phyloP scores from a whole-genome alignment of 2,329 filamentous ascomycete genomes.

The Penicillium sp. region DNA sequence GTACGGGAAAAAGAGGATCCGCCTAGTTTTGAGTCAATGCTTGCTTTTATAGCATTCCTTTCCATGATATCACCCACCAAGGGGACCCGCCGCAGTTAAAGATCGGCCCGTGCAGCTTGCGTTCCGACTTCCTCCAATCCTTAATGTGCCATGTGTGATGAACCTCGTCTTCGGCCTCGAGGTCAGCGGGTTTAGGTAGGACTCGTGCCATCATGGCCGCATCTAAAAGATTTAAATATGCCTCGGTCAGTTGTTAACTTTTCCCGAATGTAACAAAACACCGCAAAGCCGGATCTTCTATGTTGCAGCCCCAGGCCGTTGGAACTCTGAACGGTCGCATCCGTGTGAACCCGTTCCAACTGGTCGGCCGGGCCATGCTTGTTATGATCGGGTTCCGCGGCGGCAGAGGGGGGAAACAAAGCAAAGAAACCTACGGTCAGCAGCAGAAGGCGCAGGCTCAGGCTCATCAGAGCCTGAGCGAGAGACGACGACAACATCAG shows the following conservation, averaged over 20 bases:
- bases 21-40: slow-evolving; percentile 57
- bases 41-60: neutral
- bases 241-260: slow-evolving; percentile 9
- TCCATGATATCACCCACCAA: slow-evolving; percentile 61
- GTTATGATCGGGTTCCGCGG: neutral
- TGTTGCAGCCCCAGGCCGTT: neutral
- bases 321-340: neutral
- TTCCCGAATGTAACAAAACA: neutral
- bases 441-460: slow-evolving; percentile 57
- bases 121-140: slow-evolving; percentile 72
- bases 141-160: slow-evolving; percentile 84
- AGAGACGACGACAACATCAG: slow-evolving; percentile 62
- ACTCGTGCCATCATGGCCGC: slow-evolving; percentile 83
- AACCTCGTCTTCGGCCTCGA: slow-evolving; percentile 74
- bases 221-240: slow-evolving; percentile 51
- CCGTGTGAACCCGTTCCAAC: neutral
- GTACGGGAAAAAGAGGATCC: slow-evolving; percentile 90
- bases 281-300: neutral
- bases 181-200: slow-evolving; percentile 74
- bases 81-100: slow-evolving; percentile 86
- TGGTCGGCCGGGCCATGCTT: neutral
- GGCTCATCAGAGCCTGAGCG: slow-evolving; percentile 60
- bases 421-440: slow-evolving; percentile 52
- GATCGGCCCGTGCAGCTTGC: slow-evolving; percentile 82
- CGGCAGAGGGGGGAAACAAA: slow-evolving; percentile 11